Percentiles rank a stretch among this genome's conserved stretches.
phyloP scores from a whole-genome alignment of 1,284 basidiomycete species.

The Ganoderma leucocontextum region DNA sequence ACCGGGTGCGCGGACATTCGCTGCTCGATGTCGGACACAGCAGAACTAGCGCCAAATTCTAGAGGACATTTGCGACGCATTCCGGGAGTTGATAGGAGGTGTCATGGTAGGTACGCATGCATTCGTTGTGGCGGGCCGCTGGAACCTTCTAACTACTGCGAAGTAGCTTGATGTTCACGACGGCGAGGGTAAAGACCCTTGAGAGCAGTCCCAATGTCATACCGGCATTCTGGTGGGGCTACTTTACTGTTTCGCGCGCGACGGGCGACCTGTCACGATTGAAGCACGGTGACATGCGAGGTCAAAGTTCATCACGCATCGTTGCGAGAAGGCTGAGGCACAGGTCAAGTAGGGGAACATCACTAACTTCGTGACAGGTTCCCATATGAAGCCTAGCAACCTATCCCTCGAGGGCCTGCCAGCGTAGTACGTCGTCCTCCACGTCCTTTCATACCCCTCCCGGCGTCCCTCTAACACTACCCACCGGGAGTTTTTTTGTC shows the following conservation, averaged over 20 bases:
- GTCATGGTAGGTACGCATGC: not conserved
- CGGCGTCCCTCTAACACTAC: not conserved
- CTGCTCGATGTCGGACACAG: not conserved
- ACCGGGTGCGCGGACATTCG: not conserved
- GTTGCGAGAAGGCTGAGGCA: not conserved
- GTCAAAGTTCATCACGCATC: not conserved
- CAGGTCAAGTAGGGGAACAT: not conserved
- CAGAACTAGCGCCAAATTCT: not conserved
- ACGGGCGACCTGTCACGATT: not conserved
- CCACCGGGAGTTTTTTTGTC: not conserved
- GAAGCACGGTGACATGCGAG: not conserved
- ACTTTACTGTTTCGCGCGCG: not conserved
- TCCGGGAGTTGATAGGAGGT: not conserved
- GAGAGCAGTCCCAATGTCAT: not conserved
- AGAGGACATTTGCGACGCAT: not conserved
- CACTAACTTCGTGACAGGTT: not conserved
- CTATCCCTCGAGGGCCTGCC: not conserved
- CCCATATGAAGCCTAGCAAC: not conserved
- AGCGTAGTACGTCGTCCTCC: not conserved
- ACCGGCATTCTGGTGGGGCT: not conserved
- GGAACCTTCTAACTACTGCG: not conserved
- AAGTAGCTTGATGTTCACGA: no score
- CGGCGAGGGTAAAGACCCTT: not conserved
- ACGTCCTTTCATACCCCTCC: not conserved
- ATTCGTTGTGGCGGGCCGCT: not conserved